Evolutionary conservation across 2,329 filamentous ascomycete species (phyloP).

Genomic region (Bipolaris sorokiniana): DNA sequence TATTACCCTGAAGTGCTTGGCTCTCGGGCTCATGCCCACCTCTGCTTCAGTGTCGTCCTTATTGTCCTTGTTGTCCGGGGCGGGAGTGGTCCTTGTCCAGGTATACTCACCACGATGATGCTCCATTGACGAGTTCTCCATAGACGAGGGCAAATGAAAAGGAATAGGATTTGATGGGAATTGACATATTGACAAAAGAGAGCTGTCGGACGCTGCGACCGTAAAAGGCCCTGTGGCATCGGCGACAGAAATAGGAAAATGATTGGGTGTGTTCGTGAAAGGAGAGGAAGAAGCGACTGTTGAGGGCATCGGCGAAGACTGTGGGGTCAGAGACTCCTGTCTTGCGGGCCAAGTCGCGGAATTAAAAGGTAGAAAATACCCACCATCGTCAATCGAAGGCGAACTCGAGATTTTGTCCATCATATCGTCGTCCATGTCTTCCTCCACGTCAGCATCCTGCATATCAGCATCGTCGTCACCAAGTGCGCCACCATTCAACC

Average conservation of each 20-base stretch:
- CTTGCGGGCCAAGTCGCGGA: constrained; percentile 49
- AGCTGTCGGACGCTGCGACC: constrained; percentile 41
- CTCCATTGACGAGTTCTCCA: constrained; percentile 45
- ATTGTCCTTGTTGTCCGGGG: constrained; percentile 12
- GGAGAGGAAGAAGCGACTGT: constrained; percentile 51
- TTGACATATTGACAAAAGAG: constrained; percentile 32
- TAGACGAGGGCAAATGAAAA: constrained; percentile 27
- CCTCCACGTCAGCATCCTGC: constrained; percentile 69
- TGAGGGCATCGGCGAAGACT: constrained; percentile 37
- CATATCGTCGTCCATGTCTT: constrained; percentile 82
- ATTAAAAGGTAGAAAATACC: constrained; percentile 62
- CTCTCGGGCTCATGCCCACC: constrained; percentile 29
- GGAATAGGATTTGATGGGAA: constrained; percentile 47
- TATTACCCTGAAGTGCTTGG: constrained; percentile 23
- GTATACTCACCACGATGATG: constrained; percentile 62
- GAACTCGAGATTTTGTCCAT: constrained; percentile 99
- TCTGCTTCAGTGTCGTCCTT: constrained; percentile 4
- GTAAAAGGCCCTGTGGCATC: constrained; percentile 28
- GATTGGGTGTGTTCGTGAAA: constrained; percentile 51
- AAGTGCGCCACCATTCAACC: constrained; percentile 44
- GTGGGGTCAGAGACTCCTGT: constrained; percentile 51
- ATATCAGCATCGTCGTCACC: constrained; percentile 57
- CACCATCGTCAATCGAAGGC: constrained; percentile 98
- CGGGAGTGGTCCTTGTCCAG: constrained; percentile 29
- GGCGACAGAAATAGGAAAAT: constrained; percentile 49